Base-by-base conservation (phyloP, 768 basidiomycete species). In the Phylloporus arenicola region DNA sequence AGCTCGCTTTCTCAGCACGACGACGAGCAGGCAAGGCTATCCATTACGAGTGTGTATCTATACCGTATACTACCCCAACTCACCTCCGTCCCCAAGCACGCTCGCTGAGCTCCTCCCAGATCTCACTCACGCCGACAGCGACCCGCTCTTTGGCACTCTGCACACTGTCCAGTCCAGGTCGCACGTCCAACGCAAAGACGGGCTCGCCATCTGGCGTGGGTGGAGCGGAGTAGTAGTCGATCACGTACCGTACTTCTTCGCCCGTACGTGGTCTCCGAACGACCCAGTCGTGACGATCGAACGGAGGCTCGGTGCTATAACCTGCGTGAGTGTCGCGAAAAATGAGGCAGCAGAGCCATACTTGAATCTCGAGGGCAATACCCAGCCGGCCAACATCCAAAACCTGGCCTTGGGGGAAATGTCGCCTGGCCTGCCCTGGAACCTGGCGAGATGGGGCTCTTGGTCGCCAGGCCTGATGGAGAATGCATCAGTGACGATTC, bases 211-310 rank as follows among this genome's bases (percentile, higher is more conserved):
- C 88, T 8, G 82, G 76, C 48, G 94, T 85, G 3, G 88, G 82
- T 1, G 94, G 91, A 0, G 92, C 92, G 42, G 90, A 88, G 69
- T 98, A 98, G 71, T 99, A 99, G 73, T 99, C 96, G 60, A 99
- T 98, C 42, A 99, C 88, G 69, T 99, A 95, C 64, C 91, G 87
- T 45, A 92, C 85, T 68, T 92, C 87, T 58, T 88, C 81, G 16
- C 88, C 84, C 1, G 86, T 84, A 35, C 74, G 72, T 29, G 85
- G 83, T 45, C 95, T 84, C 27, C 86, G 86, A 47, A 99, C 78
- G 46, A 96, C 71, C 96, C 96, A 99, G 72, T 99, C 96, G 66
- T 99, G 96, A 8, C 96, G 84, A 64, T 99, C 96, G 64, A 99
- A 98, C 1, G 95, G 96, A 5, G 92, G 89, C 62, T 92, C 88